Base-by-base conservation (phyloP, 805 yeast species). In the Danielia oregonensis region DNA sequence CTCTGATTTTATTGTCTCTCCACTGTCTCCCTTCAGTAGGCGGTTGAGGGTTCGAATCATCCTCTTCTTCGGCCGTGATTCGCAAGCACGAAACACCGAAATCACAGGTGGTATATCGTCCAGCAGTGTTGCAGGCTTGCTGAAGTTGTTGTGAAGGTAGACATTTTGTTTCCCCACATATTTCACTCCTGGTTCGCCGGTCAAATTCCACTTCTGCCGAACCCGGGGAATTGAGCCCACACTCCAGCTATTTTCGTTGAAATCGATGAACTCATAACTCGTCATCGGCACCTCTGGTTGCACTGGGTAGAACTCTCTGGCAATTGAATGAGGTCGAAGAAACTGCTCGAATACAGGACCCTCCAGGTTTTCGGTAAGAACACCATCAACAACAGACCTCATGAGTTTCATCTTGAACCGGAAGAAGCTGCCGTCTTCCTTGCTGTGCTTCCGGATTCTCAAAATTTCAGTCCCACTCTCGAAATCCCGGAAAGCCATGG, bases 221-320 rank as follows among this genome's bases (percentile, higher is more conserved):
- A 4, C 66, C 57, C 6, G 50, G 4, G 77, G 74, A 4, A 71
- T 64, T 2, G 76, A 65, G 0, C 80, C 79, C 3, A 52, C 44
- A 29, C 39, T 45, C 57, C 57, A 52, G 23, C 28, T 38, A 6
- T 15, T 17, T 18, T 13, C 9, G 22, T 19, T 19, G 22, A 19
- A 19, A 19, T 19, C 22, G 9, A 6, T 7, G 9, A 19, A 6
- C 9, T 19, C 22, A 9, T 19, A 19, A 9, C 9, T 19, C 22
- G 22, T 19, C 22, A 19, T 19, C 9, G 9, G 9, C 6, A 9
- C 22, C 9, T 19, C 22, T 9, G 9, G 9, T 9, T 7, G 6
- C 9, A 6, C 22, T 6, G 6, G 22, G 22, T 19, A 19, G 22
- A 19, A 19, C 6, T 19, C 22, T 19, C 9, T 6, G 9, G 22